Percentiles rank a stretch among this genome's conserved stretches.
These are phyloP conservation scores for Diaporthe batatas DNA, from an alignment of 2,329 filamentous ascomycete species.

Conservation along the genomic window DNA sequence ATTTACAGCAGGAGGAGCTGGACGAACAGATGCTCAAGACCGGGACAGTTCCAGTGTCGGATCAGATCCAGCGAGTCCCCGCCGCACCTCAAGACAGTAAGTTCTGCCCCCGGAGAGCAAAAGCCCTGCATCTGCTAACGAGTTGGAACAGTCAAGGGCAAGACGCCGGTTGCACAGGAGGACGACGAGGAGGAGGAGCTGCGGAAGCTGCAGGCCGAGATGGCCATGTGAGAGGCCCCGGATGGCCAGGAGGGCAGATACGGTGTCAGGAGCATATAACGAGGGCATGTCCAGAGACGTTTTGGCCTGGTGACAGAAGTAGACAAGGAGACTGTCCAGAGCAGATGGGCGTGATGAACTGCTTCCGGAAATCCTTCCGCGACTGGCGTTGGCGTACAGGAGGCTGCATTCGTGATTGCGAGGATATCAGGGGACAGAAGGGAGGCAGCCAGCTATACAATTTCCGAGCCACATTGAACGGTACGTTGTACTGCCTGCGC, in stretches of 20 bases:
- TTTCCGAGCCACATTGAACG: constrained; percentile 28
- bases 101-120: constrained; percentile 53
- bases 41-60: constrained; percentile 84
- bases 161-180: constrained; percentile 71
- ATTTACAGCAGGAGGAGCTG: constrained; percentile 90
- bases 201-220: constrained; percentile 92
- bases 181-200: constrained; percentile 98
- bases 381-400: constrained; percentile 41
- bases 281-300: constrained; percentile 3
- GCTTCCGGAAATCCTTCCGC: constrained; percentile 22
- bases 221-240: constrained; percentile 81
- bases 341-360: constrained; percentile 13
- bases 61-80: constrained; percentile 83
- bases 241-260: not conserved
- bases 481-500: not conserved
- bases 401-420: constrained; percentile 37
- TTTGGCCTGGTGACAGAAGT: not conserved
- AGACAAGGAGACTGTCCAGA: constrained; percentile 13
- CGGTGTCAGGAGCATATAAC: not conserved
- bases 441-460: constrained; percentile 36
- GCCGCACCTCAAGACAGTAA: constrained; percentile 81
- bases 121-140: not conserved
- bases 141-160: constrained; percentile 61
- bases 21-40: constrained; percentile 95
- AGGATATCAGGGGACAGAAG: constrained; percentile 11